These are phyloP conservation scores for Neofusicoccum kwambonambiense DNA, from an alignment of 2,329 filamentous ascomycete genomes.

Conservation along the genomic window DNA sequence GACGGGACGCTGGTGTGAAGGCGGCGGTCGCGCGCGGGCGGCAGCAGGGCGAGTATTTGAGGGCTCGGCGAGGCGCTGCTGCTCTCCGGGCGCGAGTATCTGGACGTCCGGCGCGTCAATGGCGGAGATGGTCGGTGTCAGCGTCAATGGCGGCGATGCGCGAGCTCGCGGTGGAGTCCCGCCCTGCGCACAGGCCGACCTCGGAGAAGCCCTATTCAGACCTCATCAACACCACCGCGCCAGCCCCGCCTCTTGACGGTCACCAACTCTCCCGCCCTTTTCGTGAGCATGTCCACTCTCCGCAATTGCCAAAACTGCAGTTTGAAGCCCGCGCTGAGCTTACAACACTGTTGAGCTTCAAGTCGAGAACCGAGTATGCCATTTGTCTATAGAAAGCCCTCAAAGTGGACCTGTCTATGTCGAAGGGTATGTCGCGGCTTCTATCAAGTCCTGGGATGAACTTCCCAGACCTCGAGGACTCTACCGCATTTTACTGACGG, in stretches of 20 bases:
- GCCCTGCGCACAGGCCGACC: background rate
- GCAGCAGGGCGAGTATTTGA: slow-evolving; percentile 4
- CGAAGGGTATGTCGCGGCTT: background rate
- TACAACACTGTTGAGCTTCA: background rate
- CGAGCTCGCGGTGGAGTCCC: slow-evolving; percentile 1
- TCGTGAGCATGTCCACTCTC: too few relatives aligned
- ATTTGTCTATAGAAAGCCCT: background rate
- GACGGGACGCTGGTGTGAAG: background rate
- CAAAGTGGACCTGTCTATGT: background rate
- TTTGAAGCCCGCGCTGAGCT: background rate
- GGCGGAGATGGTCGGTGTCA: slow-evolving; percentile 14
- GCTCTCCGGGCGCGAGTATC: background rate
- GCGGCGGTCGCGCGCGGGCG: background rate
- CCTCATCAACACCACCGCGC: too few relatives aligned
- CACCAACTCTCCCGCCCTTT: background rate
- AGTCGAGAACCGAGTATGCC: background rate
- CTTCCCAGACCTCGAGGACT: too few relatives aligned
- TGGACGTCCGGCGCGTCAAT: slow-evolving; percentile 9
- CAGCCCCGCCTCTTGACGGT: too few relatives aligned
- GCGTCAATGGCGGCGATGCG: slow-evolving; percentile 18
- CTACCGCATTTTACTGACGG: too few relatives aligned
- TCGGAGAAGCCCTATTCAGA: background rate
- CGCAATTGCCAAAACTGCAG: too few relatives aligned
- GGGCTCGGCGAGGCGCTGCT: background rate
- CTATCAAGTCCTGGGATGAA: background rate